Percentiles rank a stretch among this genome's conserved stretches.
phyloP scores from a whole-genome alignment of 768 basidiomycete species.

The Amanita fuliginea region DNA sequence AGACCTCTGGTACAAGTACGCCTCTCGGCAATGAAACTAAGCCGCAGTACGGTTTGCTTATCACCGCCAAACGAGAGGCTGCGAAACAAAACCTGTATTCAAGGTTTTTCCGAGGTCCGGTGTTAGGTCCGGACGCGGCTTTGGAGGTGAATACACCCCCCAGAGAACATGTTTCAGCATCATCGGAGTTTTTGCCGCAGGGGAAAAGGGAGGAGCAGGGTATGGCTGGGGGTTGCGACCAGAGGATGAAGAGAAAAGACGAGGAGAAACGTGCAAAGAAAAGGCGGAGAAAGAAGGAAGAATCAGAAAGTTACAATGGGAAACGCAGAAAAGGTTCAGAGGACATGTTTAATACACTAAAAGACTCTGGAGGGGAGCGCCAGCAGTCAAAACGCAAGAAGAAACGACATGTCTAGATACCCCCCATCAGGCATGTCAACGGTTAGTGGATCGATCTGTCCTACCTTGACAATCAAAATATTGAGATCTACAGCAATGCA shows the following conservation, averaged over 20 bases:
- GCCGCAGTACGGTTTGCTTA: conserved; percentile 40
- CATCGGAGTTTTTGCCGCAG: too few species aligned
- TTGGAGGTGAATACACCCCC: not conserved
- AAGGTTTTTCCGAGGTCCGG: conserved; percentile 70
- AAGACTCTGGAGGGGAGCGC: not conserved
- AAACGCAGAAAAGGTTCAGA: conserved; percentile 8
- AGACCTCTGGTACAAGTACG: conserved; percentile 14
- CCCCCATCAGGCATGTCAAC: not conserved
- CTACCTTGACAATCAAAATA: conserved; percentile 2
- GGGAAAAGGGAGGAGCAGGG: not conserved
- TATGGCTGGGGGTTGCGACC: not conserved
- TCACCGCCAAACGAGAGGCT: conserved; percentile 65
- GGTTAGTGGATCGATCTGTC: not conserved
- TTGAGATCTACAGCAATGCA: conserved; percentile 10
- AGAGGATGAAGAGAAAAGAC: not conserved
- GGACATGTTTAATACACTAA: not conserved
- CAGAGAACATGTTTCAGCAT: too few species aligned
- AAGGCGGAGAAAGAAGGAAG: not conserved
- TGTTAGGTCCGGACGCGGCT: conserved; percentile 22
- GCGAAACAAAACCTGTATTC: conserved; percentile 70
- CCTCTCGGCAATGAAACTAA: conserved; percentile 8
- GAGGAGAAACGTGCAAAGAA: not conserved
- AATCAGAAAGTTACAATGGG: not conserved
- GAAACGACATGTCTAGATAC: not conserved
- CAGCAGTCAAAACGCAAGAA: not conserved